phyloP scores from a whole-genome alignment of 2,329 filamentous ascomycete species.

The Macroventuria anomochaeta region DNA sequence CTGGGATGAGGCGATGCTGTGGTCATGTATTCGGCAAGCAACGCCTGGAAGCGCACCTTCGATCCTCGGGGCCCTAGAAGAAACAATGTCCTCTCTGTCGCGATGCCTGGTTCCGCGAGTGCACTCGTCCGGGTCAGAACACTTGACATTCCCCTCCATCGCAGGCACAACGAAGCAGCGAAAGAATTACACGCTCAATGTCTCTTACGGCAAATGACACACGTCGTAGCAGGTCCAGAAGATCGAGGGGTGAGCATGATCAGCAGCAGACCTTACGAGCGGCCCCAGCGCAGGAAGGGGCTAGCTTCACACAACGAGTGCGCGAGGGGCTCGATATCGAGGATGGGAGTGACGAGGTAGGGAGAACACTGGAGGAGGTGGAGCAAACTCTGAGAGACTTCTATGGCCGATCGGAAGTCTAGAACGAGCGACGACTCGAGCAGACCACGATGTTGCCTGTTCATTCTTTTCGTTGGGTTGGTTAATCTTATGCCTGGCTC shows the following conservation, averaged over 20 bases:
- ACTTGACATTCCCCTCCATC: neutral
- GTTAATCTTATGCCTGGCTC: neutral
- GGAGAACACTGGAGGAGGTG: neutral
- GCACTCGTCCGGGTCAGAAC: neutral
- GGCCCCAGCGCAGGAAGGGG: too few species aligned
- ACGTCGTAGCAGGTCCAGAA: neutral
- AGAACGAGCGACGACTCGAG: neutral
- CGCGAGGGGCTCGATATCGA: neutral
- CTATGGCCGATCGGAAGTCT: neutral
- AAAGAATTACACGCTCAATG: neutral
- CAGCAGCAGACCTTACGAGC: neutral
- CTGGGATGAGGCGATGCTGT: slow-evolving; percentile 7
- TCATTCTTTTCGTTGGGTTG: neutral
- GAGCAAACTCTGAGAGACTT: neutral
- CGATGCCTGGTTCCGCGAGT: neutral
- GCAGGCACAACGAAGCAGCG: neutral
- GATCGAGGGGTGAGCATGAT: neutral
- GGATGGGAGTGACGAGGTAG: slow-evolving; percentile 1
- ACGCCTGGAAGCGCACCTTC: slow-evolving; percentile 7
- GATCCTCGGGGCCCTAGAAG: slow-evolving; percentile 1
- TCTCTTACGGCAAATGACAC: neutral
- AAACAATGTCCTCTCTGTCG: slow-evolving; percentile 14
- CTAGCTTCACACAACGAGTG: neutral
- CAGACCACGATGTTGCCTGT: neutral
- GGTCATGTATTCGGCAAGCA: slow-evolving; percentile 8